These are phyloP conservation scores for Mortierella sp. DNA, from an alignment of 371 early-diverging fungal genomes.

Conservation along the genomic window DNA sequence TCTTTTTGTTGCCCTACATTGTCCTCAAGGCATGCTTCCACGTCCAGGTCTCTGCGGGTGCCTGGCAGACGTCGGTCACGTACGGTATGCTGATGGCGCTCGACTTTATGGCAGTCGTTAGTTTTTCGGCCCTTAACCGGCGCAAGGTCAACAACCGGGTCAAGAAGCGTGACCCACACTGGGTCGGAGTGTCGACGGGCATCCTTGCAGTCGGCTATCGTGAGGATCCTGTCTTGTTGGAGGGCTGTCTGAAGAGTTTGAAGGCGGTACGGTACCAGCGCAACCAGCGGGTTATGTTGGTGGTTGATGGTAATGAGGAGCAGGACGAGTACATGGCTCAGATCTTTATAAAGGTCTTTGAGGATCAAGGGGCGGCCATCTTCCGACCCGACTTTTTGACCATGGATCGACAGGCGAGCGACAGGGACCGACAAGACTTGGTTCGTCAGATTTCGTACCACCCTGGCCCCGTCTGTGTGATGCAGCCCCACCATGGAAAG, in stretches of 20 bases:
- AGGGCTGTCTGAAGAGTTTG: constrained; percentile 70
- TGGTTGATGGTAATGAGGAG: constrained; percentile 72
- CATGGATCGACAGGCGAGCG: constrained; percentile 39
- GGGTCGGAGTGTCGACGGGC: constrained; percentile 55
- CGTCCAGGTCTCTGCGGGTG: constrained; percentile 49
- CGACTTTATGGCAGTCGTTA: constrained; percentile 54
- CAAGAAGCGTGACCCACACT: constrained; percentile 34
- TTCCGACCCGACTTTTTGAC: constrained; percentile 63
- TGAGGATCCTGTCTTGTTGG: constrained; percentile 70
- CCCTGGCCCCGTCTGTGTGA: constrained; percentile 65
- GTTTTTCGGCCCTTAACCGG: constrained; percentile 48
- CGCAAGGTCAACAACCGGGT: constrained; percentile 39
- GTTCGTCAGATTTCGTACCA: constrained; percentile 57
- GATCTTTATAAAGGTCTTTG: constrained; percentile 69
- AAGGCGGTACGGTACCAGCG: constrained; percentile 67
- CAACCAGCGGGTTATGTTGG: constrained; percentile 66
- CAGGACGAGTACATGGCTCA: constrained; percentile 74
- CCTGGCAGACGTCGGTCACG: constrained; percentile 57
- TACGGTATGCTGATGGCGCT: constrained; percentile 57
- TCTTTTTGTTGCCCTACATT: constrained; percentile 45
- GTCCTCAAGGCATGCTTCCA: constrained; percentile 56
- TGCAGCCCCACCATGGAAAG: constrained; percentile 75
- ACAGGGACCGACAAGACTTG: constrained; percentile 46
- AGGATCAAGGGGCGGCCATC: constrained; percentile 59
- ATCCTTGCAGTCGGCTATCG: constrained; percentile 75